Conservation (phyloP, 1,284 basidiomycete genomes). For the Cryptococcus hybrid region DNA sequence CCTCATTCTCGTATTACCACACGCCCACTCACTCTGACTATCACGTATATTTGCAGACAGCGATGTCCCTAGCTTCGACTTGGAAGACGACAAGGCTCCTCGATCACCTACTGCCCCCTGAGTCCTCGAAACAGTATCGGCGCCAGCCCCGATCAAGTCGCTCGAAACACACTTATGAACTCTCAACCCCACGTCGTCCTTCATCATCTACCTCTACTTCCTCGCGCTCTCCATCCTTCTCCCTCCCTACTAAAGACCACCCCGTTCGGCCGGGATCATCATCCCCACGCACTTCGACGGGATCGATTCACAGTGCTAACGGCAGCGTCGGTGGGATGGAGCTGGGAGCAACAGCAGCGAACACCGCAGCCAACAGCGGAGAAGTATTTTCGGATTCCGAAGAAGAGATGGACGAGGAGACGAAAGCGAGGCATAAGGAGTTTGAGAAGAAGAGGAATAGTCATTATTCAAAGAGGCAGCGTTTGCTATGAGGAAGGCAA, state of each 20-base stretch:
- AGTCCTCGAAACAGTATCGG: slow-evolving; percentile 14
- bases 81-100: slow-evolving; percentile 16
- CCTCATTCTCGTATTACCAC: neutral
- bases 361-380: slow-evolving; percentile 42
- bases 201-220: slow-evolving; percentile 64
- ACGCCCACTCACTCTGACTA: neutral
- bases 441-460: slow-evolving; percentile 77
- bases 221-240: slow-evolving; percentile 76
- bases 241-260: slow-evolving; percentile 46
- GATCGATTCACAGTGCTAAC: slow-evolving; percentile 57
- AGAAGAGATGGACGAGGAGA: slow-evolving; percentile 87
- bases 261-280: slow-evolving; percentile 40
- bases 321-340: slow-evolving; percentile 32
- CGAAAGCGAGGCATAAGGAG: slow-evolving; percentile 74
- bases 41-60: slow-evolving; percentile 30
- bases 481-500: slow-evolving; percentile 68
- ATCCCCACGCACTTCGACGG: slow-evolving; percentile 46
- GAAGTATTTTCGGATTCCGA: slow-evolving; percentile 57
- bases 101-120: slow-evolving; percentile 14
- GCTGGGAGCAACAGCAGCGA: slow-evolving; percentile 43
- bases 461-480: slow-evolving; percentile 82
- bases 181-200: slow-evolving; percentile 57
- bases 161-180: slow-evolving; percentile 13
- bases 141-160: slow-evolving; percentile 7
- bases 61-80: slow-evolving; percentile 56